Evolutionary conservation across 2,329 filamentous ascomycete species (phyloP), one percentile per base, ranked within the genome.

Genomic region (Nannizzia gypsea): DNA sequence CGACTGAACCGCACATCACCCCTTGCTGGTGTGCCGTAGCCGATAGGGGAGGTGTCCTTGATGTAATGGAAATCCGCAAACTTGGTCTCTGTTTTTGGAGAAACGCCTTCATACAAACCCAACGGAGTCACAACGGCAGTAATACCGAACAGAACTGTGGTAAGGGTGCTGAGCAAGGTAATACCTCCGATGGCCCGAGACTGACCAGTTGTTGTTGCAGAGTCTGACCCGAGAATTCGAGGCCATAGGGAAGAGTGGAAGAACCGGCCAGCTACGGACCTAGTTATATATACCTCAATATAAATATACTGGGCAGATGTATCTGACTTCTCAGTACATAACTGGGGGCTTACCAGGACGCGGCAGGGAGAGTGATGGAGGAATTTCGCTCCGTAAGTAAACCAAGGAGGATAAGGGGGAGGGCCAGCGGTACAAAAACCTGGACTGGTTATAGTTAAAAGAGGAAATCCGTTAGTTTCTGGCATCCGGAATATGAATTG

Each of bases 41-140:
- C 40, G 6, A 44, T n/a, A n/a, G 40, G 40, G 3, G 40, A n/a
- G 15, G 58, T 59, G 57, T 78, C 77, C 6, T 61, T 54, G 2
- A 72, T 59, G 58, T 78, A 78, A 20, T 66, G 28, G 59, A 80
- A 79, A 9, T 64, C 20, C 0, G 62, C 50, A 1, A 62, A 26
- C 1, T 62, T 59, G 3, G 64, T 60, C 1, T 67, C 61, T 0
- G 59, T 22, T 1, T 57, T 56, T 0, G 66, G 65, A 0, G 66
- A 66, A 26, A 77, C 62, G 2, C 67, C 65, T 5, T 79, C 72
- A 52, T 74, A 74, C 0, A 80, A 67, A 0, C 77, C 77, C 3
- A 79, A 65, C 0, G 77, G 77, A 0, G 77, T 78, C 1, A 78
- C 67, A 2, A 79, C 69, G 26, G 75, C 72, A 1, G 77, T 70